Base-by-base conservation (phyloP, 2,329 filamentous ascomycete species). In the Epichloe sp. region DNA sequence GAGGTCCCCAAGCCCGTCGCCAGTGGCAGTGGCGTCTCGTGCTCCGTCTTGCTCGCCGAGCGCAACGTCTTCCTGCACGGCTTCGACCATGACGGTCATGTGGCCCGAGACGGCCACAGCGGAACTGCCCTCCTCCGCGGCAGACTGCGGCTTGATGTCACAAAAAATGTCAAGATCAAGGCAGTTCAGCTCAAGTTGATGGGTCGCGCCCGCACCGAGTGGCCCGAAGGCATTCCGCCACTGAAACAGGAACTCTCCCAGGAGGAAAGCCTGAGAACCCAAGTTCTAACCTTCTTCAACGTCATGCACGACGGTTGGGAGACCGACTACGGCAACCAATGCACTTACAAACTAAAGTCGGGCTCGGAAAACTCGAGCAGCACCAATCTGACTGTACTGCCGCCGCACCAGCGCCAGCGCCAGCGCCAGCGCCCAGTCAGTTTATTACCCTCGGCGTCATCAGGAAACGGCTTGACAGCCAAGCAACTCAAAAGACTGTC, bases 91-190 rank as follows among this genome's bases (percentile, higher is more conserved):
- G 77, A 82, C 52, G 79, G 83, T 46, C 75, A 77, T 58, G 64
- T 68, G 7, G 58, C 64, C 38, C 64, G 62, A 44, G 77, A 80
- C 11, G 75, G 77, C 2, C 58, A 71, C 64, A 51, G 87, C 80
- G 53, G 87, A 81, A 91, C 88, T 6, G 86, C 90, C 1, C 83
- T 98, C 63, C 74, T 98, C 14, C 79, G 93, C 51, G 93, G 93
- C 17, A 89, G 83, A 57, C 68, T 98, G 51, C 84, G 87, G 60
- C 65, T 98, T 40, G 84, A 84, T 53, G 79, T 97, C 12, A 83
- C 86, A 97, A 97, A 97, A 64, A 86, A 87, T 57, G 82, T 89
- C 45, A 98, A 98, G 69, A 83, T 98, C 58, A 96, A 95, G 71
- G 85, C 88, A 4, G 79, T 98, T 23, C 89, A 86, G 5, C 74